These are phyloP conservation scores for Colletotrichum incanum DNA, from an alignment of 2,329 filamentous ascomycete genomes.

Conservation along the genomic window DNA sequence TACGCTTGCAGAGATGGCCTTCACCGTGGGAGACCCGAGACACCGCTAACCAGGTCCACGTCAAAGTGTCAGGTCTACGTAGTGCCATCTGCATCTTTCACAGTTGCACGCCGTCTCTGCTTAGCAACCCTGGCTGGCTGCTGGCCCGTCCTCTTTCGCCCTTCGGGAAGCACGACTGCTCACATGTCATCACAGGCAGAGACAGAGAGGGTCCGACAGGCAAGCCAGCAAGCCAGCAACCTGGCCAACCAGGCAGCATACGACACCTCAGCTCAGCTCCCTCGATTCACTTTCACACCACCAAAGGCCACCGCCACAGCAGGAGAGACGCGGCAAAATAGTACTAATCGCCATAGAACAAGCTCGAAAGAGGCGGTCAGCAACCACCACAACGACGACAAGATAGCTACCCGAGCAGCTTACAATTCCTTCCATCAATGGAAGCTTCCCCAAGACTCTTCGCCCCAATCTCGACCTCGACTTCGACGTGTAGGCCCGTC, in stretches of 20 bases:
- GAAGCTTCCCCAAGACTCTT: slow-evolving; percentile 36
- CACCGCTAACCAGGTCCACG: slow-evolving; percentile 36
- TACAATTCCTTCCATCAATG: slow-evolving; percentile 4
- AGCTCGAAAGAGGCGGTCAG: slow-evolving; percentile 39
- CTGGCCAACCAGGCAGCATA: slow-evolving; percentile 19
- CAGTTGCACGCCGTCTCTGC: slow-evolving; percentile 35
- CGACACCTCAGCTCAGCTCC: slow-evolving; percentile 29
- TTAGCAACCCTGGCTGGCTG: slow-evolving; percentile 25
- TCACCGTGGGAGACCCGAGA: slow-evolving; percentile 32
- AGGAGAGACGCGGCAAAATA: slow-evolving; percentile 13
- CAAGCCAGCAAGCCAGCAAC: slow-evolving; percentile 8
- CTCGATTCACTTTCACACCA: slow-evolving; percentile 15
- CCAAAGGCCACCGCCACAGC: not conserved
- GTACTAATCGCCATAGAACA: slow-evolving; percentile 14
- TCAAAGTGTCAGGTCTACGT: slow-evolving; percentile 36
- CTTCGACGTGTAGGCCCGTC: not conserved
- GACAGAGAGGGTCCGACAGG: slow-evolving; percentile 20
- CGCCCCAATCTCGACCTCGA: slow-evolving; percentile 13
- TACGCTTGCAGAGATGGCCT: slow-evolving; percentile 41
- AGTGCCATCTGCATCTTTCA: slow-evolving; percentile 18
- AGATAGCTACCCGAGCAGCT: slow-evolving; percentile 6
- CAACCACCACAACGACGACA: not conserved
- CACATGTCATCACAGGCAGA: slow-evolving; percentile 39
- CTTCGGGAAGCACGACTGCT: slow-evolving; percentile 38
- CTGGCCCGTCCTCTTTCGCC: slow-evolving; percentile 20